These are phyloP conservation scores for Lotus japonicus DNA, from an alignment of 306 rosid genomes.

Conservation along the genomic window DNA sequence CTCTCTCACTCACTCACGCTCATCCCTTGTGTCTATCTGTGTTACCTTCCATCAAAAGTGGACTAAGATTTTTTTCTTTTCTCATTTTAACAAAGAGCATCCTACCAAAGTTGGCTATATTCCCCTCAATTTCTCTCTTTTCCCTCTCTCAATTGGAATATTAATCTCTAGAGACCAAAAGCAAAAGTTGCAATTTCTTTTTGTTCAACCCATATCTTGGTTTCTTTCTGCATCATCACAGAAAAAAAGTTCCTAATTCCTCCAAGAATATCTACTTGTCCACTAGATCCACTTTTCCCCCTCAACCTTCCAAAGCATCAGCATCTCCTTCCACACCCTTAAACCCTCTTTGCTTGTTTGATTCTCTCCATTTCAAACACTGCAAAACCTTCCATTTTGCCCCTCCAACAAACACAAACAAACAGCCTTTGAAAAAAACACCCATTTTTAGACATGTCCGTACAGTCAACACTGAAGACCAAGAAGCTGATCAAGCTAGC, in stretches of 20 bases:
- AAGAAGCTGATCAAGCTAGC: conserved; percentile 8
- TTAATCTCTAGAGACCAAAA: not conserved
- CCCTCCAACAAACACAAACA: no score
- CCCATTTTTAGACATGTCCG: no score
- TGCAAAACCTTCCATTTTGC: not conserved
- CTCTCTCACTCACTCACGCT: not conserved
- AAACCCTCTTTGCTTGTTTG: not conserved
- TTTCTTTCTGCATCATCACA: conserved; percentile 9
- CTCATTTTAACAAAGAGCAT: not conserved
- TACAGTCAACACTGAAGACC: conserved; percentile 10
- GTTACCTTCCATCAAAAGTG: conserved; percentile 18
- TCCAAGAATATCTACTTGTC: conserved; percentile 6
- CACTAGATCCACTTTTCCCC: conserved; percentile 13
- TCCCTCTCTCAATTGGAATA: not conserved
- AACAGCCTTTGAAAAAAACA: no score
- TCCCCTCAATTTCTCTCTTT: not conserved
- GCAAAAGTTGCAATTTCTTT: conserved; percentile 19
- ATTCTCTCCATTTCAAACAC: not conserved
- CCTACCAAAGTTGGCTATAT: conserved; percentile 18
- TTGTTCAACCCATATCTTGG: not conserved
- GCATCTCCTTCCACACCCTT: not conserved
- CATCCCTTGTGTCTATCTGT: not conserved
- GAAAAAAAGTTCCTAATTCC: conserved; percentile 24
- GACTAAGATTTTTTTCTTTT: not conserved
- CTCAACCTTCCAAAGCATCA: not conserved